phyloP scores from a whole-genome alignment of 2,329 filamentous ascomycete genomes.

The Albifimbria verrucaria region DNA sequence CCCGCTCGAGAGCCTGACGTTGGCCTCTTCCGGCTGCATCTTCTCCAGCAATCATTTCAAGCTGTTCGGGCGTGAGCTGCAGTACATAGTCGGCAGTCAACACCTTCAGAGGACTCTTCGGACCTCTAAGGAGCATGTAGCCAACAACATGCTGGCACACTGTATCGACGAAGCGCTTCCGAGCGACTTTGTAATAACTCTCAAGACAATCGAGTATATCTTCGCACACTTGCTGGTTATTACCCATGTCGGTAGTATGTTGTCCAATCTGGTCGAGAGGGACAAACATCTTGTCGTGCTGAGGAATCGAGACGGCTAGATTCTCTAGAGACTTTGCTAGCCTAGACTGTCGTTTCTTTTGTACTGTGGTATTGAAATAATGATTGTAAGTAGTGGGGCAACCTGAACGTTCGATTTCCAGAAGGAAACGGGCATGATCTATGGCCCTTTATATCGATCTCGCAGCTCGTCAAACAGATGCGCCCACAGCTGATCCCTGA shows the following conservation, averaged over 20 bases:
- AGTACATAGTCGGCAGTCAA: conserved; percentile 51
- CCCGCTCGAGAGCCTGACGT: conserved; percentile 39
- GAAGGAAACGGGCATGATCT: conserved; percentile 45
- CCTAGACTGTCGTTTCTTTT: conserved; percentile 17
- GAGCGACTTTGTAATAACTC: conserved; percentile 60
- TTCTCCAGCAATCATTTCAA: conserved; percentile 58
- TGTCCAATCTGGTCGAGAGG: neutral
- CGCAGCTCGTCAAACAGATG: conserved; percentile 45
- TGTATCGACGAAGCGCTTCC: conserved; percentile 60
- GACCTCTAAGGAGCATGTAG: conserved; percentile 48
- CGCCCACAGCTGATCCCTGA: conserved; percentile 38
- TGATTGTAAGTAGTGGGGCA: conserved; percentile 49
- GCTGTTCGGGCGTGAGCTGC: conserved; percentile 40
- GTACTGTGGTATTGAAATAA: conserved; percentile 43
- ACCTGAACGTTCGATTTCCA: conserved; percentile 46
- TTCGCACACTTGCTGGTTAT: neutral
- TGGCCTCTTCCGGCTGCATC: conserved; percentile 36
- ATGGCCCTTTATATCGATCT: conserved; percentile 44
- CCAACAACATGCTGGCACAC: conserved; percentile 57
- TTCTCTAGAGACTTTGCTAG: neutral
- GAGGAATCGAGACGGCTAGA: neutral
- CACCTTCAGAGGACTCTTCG: conserved; percentile 47
- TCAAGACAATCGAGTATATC: conserved; percentile 59
- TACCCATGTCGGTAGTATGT: neutral
- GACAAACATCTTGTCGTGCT: neutral